Base-by-base conservation (phyloP, 148 eudicot species). In the Amaranthus hypochondriacus region DNA sequence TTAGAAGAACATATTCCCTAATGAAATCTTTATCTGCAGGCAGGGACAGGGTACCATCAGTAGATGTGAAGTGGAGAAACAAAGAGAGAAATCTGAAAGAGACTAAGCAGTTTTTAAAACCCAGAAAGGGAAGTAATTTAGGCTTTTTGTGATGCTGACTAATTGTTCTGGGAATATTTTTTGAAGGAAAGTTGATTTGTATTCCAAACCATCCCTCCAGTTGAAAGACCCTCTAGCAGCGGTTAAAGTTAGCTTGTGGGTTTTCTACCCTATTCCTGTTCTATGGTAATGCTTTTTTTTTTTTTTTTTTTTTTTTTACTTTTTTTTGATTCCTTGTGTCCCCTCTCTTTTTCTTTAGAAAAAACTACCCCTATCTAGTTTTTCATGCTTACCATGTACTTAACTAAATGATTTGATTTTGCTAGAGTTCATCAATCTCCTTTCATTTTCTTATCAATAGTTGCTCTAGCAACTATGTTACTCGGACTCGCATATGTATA, bases 321-420 rank as follows among this genome's bases (percentile, higher is more conserved):
- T 76, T 81, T 78, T 84, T 51, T 63, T 61, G 80, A 81, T 84
- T 81, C 84, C 75, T 66, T 73, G 42, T 74, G 75, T 74, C 73
- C 60, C 72, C 69, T 66, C 71, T 76, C 71, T 60, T 76, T 46
- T 7, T 74, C 67, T 83, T 64, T 68, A 66, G 64, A 54, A 46
- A 68, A 49, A 44, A 47, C 2, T 28, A 28, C 39, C 69, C 55
- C 21, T 60, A 68, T 62, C 11, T 44, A 7, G 11, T 10, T 58
- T 57, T 49, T 56, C n/a, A 3, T 65, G 68, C 68, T 13, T 65
- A 53, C 15, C 7, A 15, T 72, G 48, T 48, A 21, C 10, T 62
- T 50, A 13, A 3, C 42, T 39, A 43, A 49, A 61, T 61, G 8
- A 2, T 9, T 5, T 72, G 28, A 72, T 67, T 28, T 28, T 28